phyloP scores from a whole-genome alignment of 257 asterid species.

The Solanum sejunctum region DNA sequence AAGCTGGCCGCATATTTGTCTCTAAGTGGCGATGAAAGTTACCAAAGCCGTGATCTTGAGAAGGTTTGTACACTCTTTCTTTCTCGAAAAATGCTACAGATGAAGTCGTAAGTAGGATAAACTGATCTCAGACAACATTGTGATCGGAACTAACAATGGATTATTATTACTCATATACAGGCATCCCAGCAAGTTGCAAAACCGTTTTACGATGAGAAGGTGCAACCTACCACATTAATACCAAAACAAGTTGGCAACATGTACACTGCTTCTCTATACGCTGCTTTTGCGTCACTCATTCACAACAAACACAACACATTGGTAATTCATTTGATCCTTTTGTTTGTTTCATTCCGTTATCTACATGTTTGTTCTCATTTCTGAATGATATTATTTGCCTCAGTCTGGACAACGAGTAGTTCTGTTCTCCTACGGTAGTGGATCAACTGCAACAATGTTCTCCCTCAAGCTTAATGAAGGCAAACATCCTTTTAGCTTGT shows the following conservation, averaged over 20 bases:
- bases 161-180: constrained; percentile 22
- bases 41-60: constrained; percentile 96
- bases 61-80: constrained; percentile 37
- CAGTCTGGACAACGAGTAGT: constrained; percentile 89
- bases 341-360: not conserved
- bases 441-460: constrained; percentile 81
- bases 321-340: constrained; percentile 31
- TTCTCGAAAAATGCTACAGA: not conserved
- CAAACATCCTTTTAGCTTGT: constrained; percentile 72
- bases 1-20: constrained; percentile 66
- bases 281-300: constrained; percentile 89
- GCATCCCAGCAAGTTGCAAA: constrained; percentile 89
- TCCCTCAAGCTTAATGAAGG: constrained; percentile 72
- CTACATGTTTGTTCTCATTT: not conserved
- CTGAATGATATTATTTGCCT: not conserved
- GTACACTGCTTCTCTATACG: constrained; percentile 97
- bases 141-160: not conserved
- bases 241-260: constrained; percentile 99
- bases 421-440: constrained; percentile 92
- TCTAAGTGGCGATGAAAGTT: constrained; percentile 71
- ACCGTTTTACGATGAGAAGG: constrained; percentile 66
- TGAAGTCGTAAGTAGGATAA: not conserved
- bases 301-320: constrained; percentile 60
- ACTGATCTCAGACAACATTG: not conserved
- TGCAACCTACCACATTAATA: constrained; percentile 78